Conservation (phyloP, 441 rosid genomes). For the Macaranga tanarius region DNA sequence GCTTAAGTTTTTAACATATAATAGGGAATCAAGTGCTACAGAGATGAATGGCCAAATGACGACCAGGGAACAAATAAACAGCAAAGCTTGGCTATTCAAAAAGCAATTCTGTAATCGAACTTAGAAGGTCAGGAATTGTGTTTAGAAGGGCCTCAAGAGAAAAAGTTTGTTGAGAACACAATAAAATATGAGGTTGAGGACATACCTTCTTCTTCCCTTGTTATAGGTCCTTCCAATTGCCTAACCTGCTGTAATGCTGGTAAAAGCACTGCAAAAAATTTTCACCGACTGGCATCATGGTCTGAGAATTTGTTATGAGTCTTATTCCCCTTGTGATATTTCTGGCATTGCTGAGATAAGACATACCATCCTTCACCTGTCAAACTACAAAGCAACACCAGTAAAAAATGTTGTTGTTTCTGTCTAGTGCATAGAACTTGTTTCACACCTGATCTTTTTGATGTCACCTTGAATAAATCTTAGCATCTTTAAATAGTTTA, state of each 20-base stretch:
- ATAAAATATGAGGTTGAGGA: neutral
- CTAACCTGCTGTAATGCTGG: conserved; percentile 87
- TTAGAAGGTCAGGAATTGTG: conserved; percentile 3
- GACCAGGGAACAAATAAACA: neutral
- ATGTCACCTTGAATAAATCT: neutral
- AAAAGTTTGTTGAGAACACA: neutral
- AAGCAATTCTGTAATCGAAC: neutral
- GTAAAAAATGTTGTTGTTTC: conserved; percentile 7
- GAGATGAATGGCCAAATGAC: neutral
- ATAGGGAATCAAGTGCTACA: neutral
- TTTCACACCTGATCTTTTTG: neutral
- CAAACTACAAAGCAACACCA: conserved; percentile 46
- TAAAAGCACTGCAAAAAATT: conserved; percentile 78
- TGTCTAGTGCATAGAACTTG: neutral
- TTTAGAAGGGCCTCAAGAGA: too few relatives aligned
- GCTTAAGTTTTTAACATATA: neutral
- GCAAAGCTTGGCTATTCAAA: neutral
- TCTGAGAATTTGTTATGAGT: conserved; percentile 73
- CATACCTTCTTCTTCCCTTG: neutral
- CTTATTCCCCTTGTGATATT: conserved; percentile 48
- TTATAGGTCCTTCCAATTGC: neutral
- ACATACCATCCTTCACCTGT: conserved; percentile 69
- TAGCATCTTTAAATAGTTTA: neutral
- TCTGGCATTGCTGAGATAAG: conserved; percentile 69
- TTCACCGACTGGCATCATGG: conserved; percentile 63